A percentile compares a stretch with the other conserved stretches of the same genome.
These are phyloP conservation scores for Komagataella pastoris DNA, from an alignment of 805 yeast species.

Conservation along the genomic window DNA sequence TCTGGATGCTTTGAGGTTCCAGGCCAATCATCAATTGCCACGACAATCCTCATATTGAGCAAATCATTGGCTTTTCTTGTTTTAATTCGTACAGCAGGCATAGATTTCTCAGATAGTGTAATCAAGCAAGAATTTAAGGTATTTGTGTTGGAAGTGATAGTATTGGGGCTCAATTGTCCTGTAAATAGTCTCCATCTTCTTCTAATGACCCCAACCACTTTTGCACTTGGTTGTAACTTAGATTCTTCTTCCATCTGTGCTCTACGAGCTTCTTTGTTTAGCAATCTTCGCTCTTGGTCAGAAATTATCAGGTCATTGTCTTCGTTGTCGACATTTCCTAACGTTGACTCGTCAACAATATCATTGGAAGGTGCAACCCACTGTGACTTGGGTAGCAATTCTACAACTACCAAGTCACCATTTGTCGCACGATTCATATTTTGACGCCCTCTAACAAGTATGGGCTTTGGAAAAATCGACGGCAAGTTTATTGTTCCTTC, in stretches of 20 bases:
- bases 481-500: slow-evolving; percentile 73
- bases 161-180: slow-evolving; percentile 77
- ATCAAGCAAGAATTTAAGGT: slow-evolving; percentile 65
- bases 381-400: slow-evolving; percentile 67
- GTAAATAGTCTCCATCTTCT: slow-evolving; percentile 95
- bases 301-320: slow-evolving; percentile 34
- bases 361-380: slow-evolving; percentile 83
- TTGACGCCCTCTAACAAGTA: slow-evolving; percentile 71
- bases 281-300: slow-evolving; percentile 56
- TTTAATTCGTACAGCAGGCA: slow-evolving; percentile 77
- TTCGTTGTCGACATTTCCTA: slow-evolving; percentile 44
- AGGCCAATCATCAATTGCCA: slow-evolving; percentile 92
- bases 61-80: slow-evolving; percentile 80
- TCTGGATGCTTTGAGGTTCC: slow-evolving; percentile 71
- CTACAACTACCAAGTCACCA: slow-evolving; percentile 86
- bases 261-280: slow-evolving; percentile 65
- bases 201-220: slow-evolving; percentile 74
- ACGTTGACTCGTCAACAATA: slow-evolving; percentile 61
- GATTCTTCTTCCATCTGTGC: slow-evolving; percentile 33
- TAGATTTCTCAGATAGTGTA: slow-evolving; percentile 73
- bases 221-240: slow-evolving; percentile 78
- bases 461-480: slow-evolving; percentile 59
- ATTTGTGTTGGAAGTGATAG: slow-evolving; percentile 40
- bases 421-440: slow-evolving; percentile 83
- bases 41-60: slow-evolving; percentile 80